Evolutionary conservation across 768 basidiomycete genomes (phyloP).

Genomic region (Inosperma sp.): DNA sequence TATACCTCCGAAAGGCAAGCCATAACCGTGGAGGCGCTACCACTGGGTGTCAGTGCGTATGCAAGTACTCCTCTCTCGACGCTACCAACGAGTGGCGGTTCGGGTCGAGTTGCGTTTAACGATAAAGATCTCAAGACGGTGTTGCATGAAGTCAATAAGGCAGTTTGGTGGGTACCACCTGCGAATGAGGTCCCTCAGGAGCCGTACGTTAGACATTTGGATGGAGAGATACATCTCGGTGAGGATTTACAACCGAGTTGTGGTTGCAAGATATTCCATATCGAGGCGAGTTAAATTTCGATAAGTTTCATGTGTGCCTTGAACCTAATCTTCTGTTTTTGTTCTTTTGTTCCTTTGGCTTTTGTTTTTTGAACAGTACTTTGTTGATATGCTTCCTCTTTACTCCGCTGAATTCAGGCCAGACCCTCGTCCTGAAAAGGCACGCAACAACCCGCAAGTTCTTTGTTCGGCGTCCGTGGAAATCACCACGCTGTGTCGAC

Average conservation of each 20-base stretch:
- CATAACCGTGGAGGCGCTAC: background rate
- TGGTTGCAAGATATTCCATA: background rate
- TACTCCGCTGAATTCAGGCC: background rate
- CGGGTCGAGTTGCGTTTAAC: background rate
- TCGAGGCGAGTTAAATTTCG: constrained; percentile 6
- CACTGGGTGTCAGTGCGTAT: background rate
- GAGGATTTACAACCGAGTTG: constrained; percentile 9
- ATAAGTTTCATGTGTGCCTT: background rate
- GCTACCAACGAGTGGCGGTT: background rate
- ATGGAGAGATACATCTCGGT: constrained; percentile 15
- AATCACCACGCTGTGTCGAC: background rate
- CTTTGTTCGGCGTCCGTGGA: background rate
- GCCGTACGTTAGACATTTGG: background rate
- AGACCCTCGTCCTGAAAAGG: background rate
- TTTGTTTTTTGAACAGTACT: background rate
- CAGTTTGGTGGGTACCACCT: constrained; percentile 13
- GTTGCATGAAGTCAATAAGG: constrained; percentile 1
- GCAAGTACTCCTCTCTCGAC: background rate
- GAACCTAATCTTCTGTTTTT: background rate
- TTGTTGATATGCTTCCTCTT: constrained; percentile 1
- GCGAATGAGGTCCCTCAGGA: constrained; percentile 6
- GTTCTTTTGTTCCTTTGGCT: background rate
- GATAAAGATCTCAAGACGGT: background rate
- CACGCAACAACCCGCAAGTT: background rate
- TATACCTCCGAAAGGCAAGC: background rate